phyloP scores from a whole-genome alignment of 225 moss, liverwort and hornwort genomes.

The Rhytidiadelphus loreus region DNA sequence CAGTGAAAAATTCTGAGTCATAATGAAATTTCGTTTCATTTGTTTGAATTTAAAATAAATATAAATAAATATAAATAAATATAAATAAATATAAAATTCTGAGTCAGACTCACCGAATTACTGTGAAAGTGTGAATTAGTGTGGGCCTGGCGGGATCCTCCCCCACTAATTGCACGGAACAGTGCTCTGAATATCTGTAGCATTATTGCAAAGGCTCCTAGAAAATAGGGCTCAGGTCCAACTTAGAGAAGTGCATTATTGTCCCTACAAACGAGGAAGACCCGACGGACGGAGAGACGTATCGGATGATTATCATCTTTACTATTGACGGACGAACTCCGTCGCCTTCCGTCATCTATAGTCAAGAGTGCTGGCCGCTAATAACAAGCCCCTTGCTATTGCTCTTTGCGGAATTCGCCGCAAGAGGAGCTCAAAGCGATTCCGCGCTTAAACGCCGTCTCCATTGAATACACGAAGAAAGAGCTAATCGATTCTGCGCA shows the following conservation, averaged over 20 bases:
- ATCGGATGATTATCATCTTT: not conserved
- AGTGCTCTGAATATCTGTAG: not conserved
- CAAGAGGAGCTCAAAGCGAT: not conserved
- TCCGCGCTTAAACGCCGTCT: not conserved
- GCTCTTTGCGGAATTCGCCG: not conserved
- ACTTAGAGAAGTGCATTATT: slow-evolving; percentile 3
- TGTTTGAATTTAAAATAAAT: no score
- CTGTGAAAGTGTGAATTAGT: not conserved
- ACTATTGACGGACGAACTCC: not conserved
- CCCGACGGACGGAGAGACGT: no score
- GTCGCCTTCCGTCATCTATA: not conserved
- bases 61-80: no score
- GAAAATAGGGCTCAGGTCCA: not conserved
- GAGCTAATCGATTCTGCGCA: not conserved
- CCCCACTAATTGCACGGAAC: not conserved
- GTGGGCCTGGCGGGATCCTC: not conserved
- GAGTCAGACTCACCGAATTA: not conserved
- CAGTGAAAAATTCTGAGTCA: no score
- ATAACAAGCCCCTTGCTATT: no score
- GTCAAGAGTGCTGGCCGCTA: no score
- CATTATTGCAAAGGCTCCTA: slow-evolving; percentile 3
- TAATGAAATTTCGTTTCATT: no score
- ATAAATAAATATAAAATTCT: no score
- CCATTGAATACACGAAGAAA: not conserved
- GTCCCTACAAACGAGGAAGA: not conserved